Evolutionary conservation across 768 basidiomycete genomes (phyloP), one percentile per base, ranked within the genome.

Genomic region (Rhizopogon vinicolor): DNA sequence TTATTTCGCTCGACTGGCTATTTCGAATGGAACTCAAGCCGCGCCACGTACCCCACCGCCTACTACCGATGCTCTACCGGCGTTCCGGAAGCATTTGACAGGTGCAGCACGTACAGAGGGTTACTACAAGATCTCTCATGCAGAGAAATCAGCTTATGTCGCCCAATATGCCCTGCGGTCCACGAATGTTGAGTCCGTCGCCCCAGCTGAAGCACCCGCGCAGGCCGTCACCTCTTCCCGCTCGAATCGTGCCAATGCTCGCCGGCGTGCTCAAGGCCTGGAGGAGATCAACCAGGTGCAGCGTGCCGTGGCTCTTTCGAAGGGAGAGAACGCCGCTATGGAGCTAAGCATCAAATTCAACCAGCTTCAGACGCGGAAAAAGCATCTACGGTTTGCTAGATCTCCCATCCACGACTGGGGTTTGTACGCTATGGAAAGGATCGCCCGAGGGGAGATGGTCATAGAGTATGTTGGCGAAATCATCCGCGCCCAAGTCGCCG

Each of bases 401-500:
- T 94, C 91, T 25, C 93, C 94, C 16, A 99, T 99, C 56, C 96
- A 99, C 66, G 95, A 96, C 63, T 99, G 96, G 91, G 97, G 97
- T 4, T 68, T 99, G 65, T 99, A 98, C 68, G 95, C 97, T 31
- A 91, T 97, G 90, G 97, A 99, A 76, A 83, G 84, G 65, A 98
- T 99, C 61, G 84, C 89, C 6, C 76, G 82, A 39, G 93, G 93
- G 4, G 97, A 99, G 74, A 98, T 99, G 94, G 96, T 99, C 31
- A 98, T 98, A 72, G 97, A 99, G 74, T 99, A 99, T 65, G 97
- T 99, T 7, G 97, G 97, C 18, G 97, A 99, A 78, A 81, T 98
- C 59, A 93, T 98, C 60, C 82, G 97, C 9, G 92, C 93, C 43
- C 89, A 91, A 64, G 92, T 98, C 10, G 97, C 97, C 28, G 97